Evolutionary conservation across 164 flowering plant species (phyloP), one percentile per base, ranked within the genome.

Genomic region (Vitis labrusca): DNA sequence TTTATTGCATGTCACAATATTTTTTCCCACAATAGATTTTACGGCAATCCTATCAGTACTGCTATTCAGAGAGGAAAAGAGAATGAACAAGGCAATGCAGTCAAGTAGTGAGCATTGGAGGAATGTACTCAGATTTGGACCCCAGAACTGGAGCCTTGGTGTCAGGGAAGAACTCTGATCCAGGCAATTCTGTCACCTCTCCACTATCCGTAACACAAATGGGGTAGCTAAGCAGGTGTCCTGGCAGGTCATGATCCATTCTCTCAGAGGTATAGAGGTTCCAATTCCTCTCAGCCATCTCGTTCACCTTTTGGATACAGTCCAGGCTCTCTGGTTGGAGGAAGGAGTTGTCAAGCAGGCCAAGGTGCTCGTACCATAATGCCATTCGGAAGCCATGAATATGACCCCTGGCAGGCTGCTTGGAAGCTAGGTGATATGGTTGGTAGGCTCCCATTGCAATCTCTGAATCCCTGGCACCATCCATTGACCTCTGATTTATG

Each of bases 381-480:
- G 94, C 83, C 93, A 89, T 86, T 16, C 97, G 73, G 71, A 90
- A 86, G 16, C 97, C 92, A 68, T 89, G 86, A 47, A 92, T 77
- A 51, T 89, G 88, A 0, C 96, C 97, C 75, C 80, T 81, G 15
- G 88, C 87, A 27, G 84, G 85, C 57, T 80, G 84, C 53, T 79
- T 63, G 9, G 62, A 56, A 50, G 74, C 78, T 9, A 92, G 65
- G 55, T 92, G 91, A 65, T 78, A 62, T 2, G 94, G 95, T 67
- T 92, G 97, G 78, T 77, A 90, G n/a, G 85, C 92, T 17, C 96
- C 97, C 92, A 90, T 89, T 6, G 95, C 95, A 29, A 92, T 92
- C 72, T 92, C 97, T 3, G 97, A 74, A 73, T 92, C 97, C 70
- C 97, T 82, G 0, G 80, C 87, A 6, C 95, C 97, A 32, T 88